phyloP scores from a whole-genome alignment of 306 rosid species.

The Cicer bijugum region DNA sequence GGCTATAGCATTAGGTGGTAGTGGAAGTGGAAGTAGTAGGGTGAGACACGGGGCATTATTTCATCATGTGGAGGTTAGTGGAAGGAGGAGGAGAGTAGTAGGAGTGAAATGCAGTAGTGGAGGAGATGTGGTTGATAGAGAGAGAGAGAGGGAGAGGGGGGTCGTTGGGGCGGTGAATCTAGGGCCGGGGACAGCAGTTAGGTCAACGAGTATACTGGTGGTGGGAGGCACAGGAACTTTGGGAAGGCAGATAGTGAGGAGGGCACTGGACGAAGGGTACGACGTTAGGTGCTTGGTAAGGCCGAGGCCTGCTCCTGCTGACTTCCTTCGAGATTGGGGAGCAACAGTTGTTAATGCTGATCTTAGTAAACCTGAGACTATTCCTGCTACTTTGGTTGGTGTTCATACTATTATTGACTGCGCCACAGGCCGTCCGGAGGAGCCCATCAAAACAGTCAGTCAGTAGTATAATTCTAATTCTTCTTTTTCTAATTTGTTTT shows the following conservation, averaged over 20 bases:
- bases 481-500: too few relatives aligned
- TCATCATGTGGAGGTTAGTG: background rate
- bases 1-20: background rate
- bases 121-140: background rate
- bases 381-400: slow-evolving; percentile 95
- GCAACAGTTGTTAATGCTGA: slow-evolving; percentile 92
- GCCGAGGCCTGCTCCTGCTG: slow-evolving; percentile 98
- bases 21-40: too few relatives aligned
- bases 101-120: slow-evolving; percentile 33
- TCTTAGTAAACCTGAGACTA: slow-evolving; percentile 84
- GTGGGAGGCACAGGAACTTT: slow-evolving; percentile 89
- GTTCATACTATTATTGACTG: slow-evolving; percentile 88
- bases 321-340: slow-evolving; percentile 98
- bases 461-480: background rate
- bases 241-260: slow-evolving; percentile 91
- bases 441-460: slow-evolving; percentile 81
- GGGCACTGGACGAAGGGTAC: slow-evolving; percentile 92
- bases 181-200: slow-evolving; percentile 74
- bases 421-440: slow-evolving; percentile 97
- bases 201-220: slow-evolving; percentile 78
- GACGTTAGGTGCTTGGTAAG: slow-evolving; percentile 90
- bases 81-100: background rate
- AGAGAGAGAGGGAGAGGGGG: slow-evolving; percentile 20
- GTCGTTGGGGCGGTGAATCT: slow-evolving; percentile 54
- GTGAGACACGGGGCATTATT: background rate